phyloP scores from a whole-genome alignment of 2,329 filamentous ascomycete species.

The Fusarium mundagurra region DNA sequence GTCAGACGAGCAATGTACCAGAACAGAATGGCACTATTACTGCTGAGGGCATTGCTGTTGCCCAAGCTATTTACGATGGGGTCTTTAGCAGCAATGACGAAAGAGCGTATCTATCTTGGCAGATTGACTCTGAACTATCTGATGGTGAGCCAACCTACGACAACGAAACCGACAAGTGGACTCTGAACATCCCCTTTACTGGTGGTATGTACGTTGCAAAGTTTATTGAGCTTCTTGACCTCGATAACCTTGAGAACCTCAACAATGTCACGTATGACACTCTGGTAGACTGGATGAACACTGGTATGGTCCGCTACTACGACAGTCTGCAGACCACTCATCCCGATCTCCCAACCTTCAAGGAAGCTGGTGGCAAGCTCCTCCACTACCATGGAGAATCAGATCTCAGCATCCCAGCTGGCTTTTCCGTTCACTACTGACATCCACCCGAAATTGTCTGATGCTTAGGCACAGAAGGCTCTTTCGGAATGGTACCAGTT shows the following conservation, averaged over 20 bases:
- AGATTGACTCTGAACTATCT: background rate
- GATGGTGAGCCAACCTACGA: background rate
- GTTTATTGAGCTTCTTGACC: background rate
- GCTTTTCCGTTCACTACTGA: background rate
- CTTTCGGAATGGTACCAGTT: constrained; percentile 3
- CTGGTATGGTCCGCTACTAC: background rate
- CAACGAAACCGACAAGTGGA: background rate
- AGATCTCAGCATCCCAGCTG: background rate
- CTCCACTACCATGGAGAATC: constrained; percentile 4
- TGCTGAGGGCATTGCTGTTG: background rate
- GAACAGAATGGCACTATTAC: background rate
- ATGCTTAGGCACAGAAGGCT: background rate
- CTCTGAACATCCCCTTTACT: background rate
- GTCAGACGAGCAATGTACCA: background rate
- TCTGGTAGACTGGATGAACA: background rate
- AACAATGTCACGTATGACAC: background rate
- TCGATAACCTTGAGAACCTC: background rate
- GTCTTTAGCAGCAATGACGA: background rate
- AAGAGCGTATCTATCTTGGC: background rate
- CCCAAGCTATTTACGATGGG: background rate
- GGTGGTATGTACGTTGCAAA: constrained; percentile 4
- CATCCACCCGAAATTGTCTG: background rate
- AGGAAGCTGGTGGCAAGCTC: background rate
- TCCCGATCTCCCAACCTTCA: background rate
- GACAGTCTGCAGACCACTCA: constrained; percentile 1